Evolutionary conservation across 2,329 filamentous ascomycete genomes (phyloP).

Genomic region (Nothophaeocryptopus gaeumannii): DNA sequence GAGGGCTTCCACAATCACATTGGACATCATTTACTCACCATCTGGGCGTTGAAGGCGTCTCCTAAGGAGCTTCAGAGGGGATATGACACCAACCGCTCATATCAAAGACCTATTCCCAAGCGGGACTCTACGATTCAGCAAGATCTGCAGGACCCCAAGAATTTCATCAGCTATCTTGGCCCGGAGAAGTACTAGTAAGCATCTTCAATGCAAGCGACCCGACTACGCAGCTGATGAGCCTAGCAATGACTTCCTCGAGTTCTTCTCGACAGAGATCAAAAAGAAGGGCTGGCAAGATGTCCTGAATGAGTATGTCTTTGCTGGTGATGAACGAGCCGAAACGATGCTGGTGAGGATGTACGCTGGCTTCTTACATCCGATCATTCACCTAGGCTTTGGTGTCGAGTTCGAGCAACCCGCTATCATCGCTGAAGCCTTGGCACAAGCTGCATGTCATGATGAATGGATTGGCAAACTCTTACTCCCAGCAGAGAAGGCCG

Average conservation of each 20-base stretch:
- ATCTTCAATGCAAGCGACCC: too few relatives aligned
- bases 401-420: conserved; percentile 79
- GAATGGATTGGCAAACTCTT: conserved; percentile 57
- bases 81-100: conserved; percentile 63
- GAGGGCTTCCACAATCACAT: conserved; percentile 79
- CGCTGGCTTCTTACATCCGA: conserved; percentile 69
- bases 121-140: conserved; percentile 51
- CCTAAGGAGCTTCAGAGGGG: conserved; percentile 58
- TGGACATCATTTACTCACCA: conserved; percentile 69
- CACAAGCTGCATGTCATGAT: conserved; percentile 70
- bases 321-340: conserved; percentile 61
- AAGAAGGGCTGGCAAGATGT: conserved; percentile 59
- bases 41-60: conserved; percentile 72
- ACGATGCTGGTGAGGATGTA: conserved; percentile 68
- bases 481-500: conserved; percentile 50
- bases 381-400: conserved; percentile 80
- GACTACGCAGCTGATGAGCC: too few relatives aligned
- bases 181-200: conserved; percentile 57
- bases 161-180: conserved; percentile 61
- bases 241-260: conserved; percentile 65
- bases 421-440: conserved; percentile 75
- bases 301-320: conserved; percentile 67
- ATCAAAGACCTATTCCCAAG: conserved; percentile 56
- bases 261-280: conserved; percentile 73
- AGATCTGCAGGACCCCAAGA: conserved; percentile 56